Evolutionary conservation across 108 stramenopile species (phyloP), one percentile per base, ranked within the genome.

Genomic region (Aurantiochytrium sp.): DNA sequence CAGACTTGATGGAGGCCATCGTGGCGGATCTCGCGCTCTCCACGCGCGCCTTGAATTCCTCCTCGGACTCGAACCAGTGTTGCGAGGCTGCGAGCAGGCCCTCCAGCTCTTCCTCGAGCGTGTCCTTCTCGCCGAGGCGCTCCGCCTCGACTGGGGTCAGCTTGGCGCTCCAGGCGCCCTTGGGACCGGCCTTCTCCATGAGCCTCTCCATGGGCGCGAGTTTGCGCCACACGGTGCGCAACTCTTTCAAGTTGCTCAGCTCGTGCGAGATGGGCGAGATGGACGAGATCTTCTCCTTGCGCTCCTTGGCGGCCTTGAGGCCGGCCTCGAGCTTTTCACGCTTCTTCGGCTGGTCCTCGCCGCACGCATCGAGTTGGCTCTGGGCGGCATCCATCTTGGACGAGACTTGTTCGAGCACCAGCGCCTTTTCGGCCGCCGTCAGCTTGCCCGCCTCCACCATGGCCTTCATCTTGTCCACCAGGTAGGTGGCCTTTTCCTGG

Each of bases 381-480:
- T 85, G 19, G 1, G 87, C 54, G 36, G 86, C 27, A 52, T 41
- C 69, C 21, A 87, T 27, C 27, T 55, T 39, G 0, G 27, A 2
- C 22, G 27, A 6, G n/a, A 90, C 89, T 85, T 90, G 90, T 4
- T 68, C 41, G 3, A 91, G 36, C 4, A 89, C 68, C 48, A 86
- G 89, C 73, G 86, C 85, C 37, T 65, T 87, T 37, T 91, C 90
- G 4, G 68, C 89, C 32, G 69, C 85, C 2, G 90, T 91, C 3
- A 91, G 68, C 53, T 89, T 73, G 22, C 90, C 90, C 34, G 85
- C 37, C 21, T 91, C 90, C 5, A 91, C 87, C 89, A 90, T 89
- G 4, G 68, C 32, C 87, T 91, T 91, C 55, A 91, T 88, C 55
- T 88, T 36, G 21, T 54, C 87, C 19, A 42, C 53, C 15, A 91